Conservation (phyloP, 139 green algal species). For the Chlorella sp. region DNA sequence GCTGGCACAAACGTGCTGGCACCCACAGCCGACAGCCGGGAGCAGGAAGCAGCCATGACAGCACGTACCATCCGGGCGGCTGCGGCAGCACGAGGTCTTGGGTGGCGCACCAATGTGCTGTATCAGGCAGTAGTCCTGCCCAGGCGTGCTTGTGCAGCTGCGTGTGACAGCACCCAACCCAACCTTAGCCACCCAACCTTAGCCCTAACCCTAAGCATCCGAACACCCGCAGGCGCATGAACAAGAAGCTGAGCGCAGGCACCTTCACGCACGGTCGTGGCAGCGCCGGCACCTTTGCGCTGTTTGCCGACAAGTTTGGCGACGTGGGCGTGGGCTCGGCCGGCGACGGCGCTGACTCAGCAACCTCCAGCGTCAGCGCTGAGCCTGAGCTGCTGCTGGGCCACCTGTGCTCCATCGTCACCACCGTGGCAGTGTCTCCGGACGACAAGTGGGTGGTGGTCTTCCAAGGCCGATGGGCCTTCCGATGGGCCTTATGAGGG, state of each 20-base stretch:
- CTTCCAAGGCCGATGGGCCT: background rate
- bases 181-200: background rate
- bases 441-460: constrained; percentile 27
- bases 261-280: constrained; percentile 49
- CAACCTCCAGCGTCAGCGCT: background rate
- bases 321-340: constrained; percentile 47
- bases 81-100: too few species aligned
- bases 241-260: constrained; percentile 64
- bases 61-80: too few species aligned
- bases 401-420: constrained; percentile 79
- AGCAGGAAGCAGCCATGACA: too few species aligned
- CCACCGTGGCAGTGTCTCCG: constrained; percentile 43
- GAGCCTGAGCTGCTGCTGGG: constrained; percentile 58
- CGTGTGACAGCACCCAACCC: background rate
- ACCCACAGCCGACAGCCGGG: background rate
- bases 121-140: too few species aligned
- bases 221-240: constrained; percentile 45
- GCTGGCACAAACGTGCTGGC: background rate
- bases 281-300: too few species aligned
- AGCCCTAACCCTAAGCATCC: too few species aligned
- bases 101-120: too few species aligned
- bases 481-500: background rate
- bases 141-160: constrained; percentile 1
- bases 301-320: constrained; percentile 83
- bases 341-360: background rate